Base-by-base conservation (phyloP, 2,329 filamentous ascomycete species). In the Beauveria pseudobassiana region DNA sequence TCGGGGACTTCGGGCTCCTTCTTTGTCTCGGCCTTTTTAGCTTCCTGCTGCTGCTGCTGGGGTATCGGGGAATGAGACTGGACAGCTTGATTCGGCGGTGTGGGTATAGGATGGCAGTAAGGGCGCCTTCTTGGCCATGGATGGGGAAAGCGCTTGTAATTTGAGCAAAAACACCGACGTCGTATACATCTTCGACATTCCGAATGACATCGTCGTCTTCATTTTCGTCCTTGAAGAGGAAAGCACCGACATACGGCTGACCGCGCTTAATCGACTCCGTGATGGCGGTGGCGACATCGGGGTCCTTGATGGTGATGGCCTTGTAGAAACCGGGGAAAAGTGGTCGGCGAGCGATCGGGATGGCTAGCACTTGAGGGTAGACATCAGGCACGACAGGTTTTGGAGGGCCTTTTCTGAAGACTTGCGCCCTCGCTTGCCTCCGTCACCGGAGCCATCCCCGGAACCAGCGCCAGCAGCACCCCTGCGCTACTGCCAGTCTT, bases 291-390 rank as follows among this genome's bases (percentile, higher is more conserved):
- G 93, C 89, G 42, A 99, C 95, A 68, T 95, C 90, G 20, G 90
- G 90, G 70, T 99, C 92, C 72, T 91, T 88, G 67, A 99, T 96
- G 3, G 93, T 99, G 67, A 99, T 95, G 10, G 95, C 93, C 77
- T 99, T 99, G 80, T 99, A 99, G 76, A 98, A 99, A 1, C 95
- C 95, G 1, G 95, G 95, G 76, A 98, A 99, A 14, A 99, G 79
- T 12, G 95, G 95, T 59, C 95, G 84, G 74, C 96, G 92, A 30
- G 91, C 90, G 69, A 99, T 97, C 8, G 95, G 95, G 61, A 99
- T 96, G 2, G 93, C 93, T 83, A 99, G 91, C 61, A 99, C 93
- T 73, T 98, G 95, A 3, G 95, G 95, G 73, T 99, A 99, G 49
- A 97, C 87, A 64, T 99, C 95, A 16, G 95, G 95, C 16, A 98